These are phyloP conservation scores for Macrocystidia cucumis DNA, from an alignment of 1,284 basidiomycete species.

Conservation along the genomic window DNA sequence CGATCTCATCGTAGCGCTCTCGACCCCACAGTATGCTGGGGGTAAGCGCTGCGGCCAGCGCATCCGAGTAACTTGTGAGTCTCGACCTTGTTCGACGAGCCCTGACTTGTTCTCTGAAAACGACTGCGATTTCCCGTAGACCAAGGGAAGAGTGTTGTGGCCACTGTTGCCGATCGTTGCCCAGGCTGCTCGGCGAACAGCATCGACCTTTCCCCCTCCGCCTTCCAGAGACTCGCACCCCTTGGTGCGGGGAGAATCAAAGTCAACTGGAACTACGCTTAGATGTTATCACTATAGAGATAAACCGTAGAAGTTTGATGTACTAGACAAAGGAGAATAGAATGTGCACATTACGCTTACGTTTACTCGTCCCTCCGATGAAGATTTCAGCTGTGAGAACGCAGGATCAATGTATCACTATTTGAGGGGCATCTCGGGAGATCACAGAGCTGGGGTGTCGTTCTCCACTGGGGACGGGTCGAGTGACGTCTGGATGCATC, in stretches of 20 bases:
- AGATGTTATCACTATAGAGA: not conserved
- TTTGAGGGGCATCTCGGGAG: not conserved
- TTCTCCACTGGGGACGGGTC: too few relatives aligned
- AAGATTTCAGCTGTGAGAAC: too few relatives aligned
- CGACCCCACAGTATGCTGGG: not conserved
- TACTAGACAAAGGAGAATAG: not conserved
- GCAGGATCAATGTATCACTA: not conserved
- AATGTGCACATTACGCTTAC: too few relatives aligned
- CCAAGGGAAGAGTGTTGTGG: constrained; percentile 6
- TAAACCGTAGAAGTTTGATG: not conserved
- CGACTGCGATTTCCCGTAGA: not conserved
- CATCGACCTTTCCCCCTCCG: constrained; percentile 16
- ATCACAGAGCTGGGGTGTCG: not conserved
- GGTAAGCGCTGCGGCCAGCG: not conserved
- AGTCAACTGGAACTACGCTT: not conserved
- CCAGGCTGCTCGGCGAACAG: constrained; percentile 13
- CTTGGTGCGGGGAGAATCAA: not conserved
- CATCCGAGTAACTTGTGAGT: not conserved
- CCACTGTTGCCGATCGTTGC: constrained; percentile 14
- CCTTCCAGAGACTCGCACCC: constrained; percentile 10
- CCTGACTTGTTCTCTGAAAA: not conserved
- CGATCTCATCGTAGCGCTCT: not conserved
- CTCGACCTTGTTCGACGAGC: not conserved
- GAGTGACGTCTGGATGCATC: too few relatives aligned
- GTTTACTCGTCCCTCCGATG: too few relatives aligned